Evolutionary conservation across 306 rosid genomes (phyloP).

Genomic region (Medicago truncatula): MtrunA17r5.0-ANR NC_053048.1:34490001-34490500

Average conservation of each 20-base stretch:
- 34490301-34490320: no score
- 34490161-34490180: background rate
- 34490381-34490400: no score
- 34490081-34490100: background rate
- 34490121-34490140: background rate
- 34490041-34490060: conserved; percentile 32
- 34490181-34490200: conserved; percentile 3
- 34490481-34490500: no score
- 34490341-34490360: no score
- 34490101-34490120: background rate
- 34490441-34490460: no score
- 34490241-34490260: conserved; percentile 27
- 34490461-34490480: no score
- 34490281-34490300: background rate
- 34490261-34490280: conserved; percentile 18
- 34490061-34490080: conserved; percentile 38
- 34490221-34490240: fast-evolving
- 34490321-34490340: no score
- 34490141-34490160: background rate
- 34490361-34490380: no score
- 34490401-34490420: no score
- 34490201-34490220: background rate
- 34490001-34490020: conserved; percentile 26
- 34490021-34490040: background rate
- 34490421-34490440: no score